phyloP scores from a whole-genome alignment of 331 rosid species.

The Cydonia oblonga region DNA sequence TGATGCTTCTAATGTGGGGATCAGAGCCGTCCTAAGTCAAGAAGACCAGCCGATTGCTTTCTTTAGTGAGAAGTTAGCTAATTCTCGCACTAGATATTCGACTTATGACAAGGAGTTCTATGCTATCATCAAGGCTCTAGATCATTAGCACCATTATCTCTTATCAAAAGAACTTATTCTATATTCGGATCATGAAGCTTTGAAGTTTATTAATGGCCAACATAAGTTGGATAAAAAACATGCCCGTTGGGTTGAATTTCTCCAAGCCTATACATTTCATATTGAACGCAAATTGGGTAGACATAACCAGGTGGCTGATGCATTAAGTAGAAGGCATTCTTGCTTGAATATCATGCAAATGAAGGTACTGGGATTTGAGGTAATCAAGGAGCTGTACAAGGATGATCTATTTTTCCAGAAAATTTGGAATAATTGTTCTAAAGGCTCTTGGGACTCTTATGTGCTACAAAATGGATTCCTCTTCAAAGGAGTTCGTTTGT shows the following conservation, averaged over 20 bases:
- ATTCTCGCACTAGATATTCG: background rate
- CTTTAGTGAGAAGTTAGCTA: background rate
- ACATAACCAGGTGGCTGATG: background rate
- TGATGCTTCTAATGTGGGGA: background rate
- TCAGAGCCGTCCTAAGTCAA: background rate
- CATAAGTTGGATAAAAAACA: background rate
- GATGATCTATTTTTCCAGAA: background rate
- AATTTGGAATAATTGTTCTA: background rate
- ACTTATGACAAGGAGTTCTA: background rate
- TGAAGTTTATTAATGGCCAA: background rate
- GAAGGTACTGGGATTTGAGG: background rate
- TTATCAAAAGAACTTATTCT: background rate
- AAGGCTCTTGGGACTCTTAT: no score
- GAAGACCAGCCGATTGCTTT: background rate
- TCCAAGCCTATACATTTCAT: background rate
- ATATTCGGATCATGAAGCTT: background rate
- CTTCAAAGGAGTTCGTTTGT: background rate
- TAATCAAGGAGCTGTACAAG: background rate
- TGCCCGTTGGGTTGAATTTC: background rate
- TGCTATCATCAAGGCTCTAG: background rate
- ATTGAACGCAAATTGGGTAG: background rate
- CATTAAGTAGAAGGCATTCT: no score
- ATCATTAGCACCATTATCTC: background rate
- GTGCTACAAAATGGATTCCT: background rate
- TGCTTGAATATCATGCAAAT: background rate